Evolutionary conservation across 306 rosid species (phyloP), one percentile per base, ranked within the genome.

Genomic region (Geum urbanum): DNA sequence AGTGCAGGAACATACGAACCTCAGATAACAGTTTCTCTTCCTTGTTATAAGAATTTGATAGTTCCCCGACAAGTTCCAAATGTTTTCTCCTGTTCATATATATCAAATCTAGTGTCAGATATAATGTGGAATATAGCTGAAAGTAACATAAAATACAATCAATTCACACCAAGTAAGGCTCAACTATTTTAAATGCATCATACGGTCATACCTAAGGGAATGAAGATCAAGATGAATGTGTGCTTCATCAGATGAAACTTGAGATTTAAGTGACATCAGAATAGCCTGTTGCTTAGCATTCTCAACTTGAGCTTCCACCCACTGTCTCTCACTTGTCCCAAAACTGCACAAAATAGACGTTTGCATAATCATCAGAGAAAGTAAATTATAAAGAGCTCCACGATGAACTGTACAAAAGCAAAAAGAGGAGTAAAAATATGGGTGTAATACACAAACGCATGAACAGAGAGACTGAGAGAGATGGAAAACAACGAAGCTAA

Each of bases 271-370:
- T 43, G 84, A 85, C 83, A 72, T 71, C 74, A 94, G 77, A 81
- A 91, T 86, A 39, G 99, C 97, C 82, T 94, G 97, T 74, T 94
- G 97, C 83, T 86, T 91, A 71, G 97, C 92, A 77, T 91, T 94
- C 80, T 94, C 95, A 77, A 94, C 99, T 83, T 94, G 98, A 15
- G 97, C 96, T 82, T 91, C 99, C 52, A 94, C 99, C 99, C 99
- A 94, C 66, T 94, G 99, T 74, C 94, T 85, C 84, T 94, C 99
- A 84, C 99, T 94, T 66, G 91, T 86, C 84, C 99, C 99, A 84
- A 94, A 94, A 81, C 99, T 94, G 85, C 47, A 39, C 16, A 73
- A 8, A 52, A 63, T 62, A 14, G 46, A 40, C 20, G 62, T n/a
- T 40, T 19, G 12, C 73, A 54, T 22, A 27, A 27, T 54, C 43